Conservation (phyloP, 805 yeast genomes). For the Brettanomyces nanus region DNA sequence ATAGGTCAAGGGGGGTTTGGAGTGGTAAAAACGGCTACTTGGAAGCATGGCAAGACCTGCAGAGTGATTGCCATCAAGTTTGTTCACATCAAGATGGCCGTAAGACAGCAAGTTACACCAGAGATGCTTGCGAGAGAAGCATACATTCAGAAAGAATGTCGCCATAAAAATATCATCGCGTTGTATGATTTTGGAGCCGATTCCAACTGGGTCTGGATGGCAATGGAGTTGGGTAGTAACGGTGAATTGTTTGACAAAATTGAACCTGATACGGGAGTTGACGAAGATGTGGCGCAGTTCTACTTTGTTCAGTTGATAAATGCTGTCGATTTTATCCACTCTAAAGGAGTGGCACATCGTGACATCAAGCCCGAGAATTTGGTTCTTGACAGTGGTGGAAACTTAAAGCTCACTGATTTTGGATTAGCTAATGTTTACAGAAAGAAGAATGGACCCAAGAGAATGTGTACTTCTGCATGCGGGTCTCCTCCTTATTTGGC, state of each 20-base stretch:
- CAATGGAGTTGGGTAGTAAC: conserved; percentile 61
- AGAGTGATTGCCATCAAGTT: conserved; percentile 46
- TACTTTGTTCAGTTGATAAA: conserved; percentile 58
- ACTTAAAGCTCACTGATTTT: conserved; percentile 68
- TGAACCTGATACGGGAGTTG: conserved; percentile 68
- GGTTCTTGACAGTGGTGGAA: conserved; percentile 53
- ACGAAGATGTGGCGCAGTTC: conserved; percentile 56
- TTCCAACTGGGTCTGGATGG: conserved; percentile 52
- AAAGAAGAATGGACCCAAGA: conserved; percentile 37
- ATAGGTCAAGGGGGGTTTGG: conserved; percentile 68
- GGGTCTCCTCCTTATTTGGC: conserved; percentile 78
- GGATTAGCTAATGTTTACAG: conserved; percentile 61
- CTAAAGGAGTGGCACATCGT: conserved; percentile 57
- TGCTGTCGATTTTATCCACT: conserved; percentile 54
- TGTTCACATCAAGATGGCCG: conserved; percentile 32
- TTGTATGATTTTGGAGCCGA: conserved; percentile 48
- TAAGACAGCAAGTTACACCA: conserved; percentile 23
- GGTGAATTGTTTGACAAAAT: conserved; percentile 77
- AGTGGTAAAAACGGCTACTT: conserved; percentile 43
- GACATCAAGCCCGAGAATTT: conserved; percentile 67
- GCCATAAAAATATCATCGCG: conserved; percentile 53
- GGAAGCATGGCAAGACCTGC: conserved; percentile 20
- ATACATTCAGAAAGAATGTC: conserved; percentile 48
- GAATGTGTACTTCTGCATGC: conserved; percentile 45
- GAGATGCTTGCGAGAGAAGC: conserved; percentile 43